Conservation (phyloP, 176 grass and related monocot genomes). For the Carex littledalei region DNA sequence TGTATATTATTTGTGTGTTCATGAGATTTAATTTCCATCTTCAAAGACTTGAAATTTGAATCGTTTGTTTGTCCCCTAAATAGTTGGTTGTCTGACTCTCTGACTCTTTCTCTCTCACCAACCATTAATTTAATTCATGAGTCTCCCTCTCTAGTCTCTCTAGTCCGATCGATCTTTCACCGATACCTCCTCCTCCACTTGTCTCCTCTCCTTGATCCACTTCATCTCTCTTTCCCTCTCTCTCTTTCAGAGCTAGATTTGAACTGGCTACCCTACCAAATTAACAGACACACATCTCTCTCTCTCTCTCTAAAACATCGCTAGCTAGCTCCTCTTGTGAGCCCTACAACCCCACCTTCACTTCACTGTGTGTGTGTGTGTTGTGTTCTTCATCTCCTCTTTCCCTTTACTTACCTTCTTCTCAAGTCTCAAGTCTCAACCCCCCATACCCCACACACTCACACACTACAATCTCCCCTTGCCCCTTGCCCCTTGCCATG, state of each 20-base stretch:
- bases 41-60: slow-evolving; percentile 20
- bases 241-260: slow-evolving; percentile 31
- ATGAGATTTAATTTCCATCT: neutral
- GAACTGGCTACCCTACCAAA: slow-evolving; percentile 38
- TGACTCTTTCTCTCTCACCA: neutral
- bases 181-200: slow-evolving; percentile 35
- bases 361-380: slow-evolving; percentile 14
- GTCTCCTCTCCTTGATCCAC: slow-evolving; percentile 24
- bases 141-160: slow-evolving; percentile 26
- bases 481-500: neutral
- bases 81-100: slow-evolving; percentile 16
- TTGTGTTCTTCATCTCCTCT: slow-evolving; percentile 24
- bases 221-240: slow-evolving; percentile 26
- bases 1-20: neutral
- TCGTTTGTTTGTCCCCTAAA: slow-evolving; percentile 20
- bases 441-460: slow-evolving; percentile 30
- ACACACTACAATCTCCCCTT: neutral
- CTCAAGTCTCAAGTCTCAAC: slow-evolving; percentile 34
- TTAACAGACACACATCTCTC: slow-evolving; percentile 32
- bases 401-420: slow-evolving; percentile 24
- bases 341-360: slow-evolving; percentile 49
- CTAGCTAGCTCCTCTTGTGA: slow-evolving; percentile 24
- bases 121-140: slow-evolving; percentile 45
- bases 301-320: slow-evolving; percentile 35
- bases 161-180: slow-evolving; percentile 32